Evolutionary conservation across 2,329 filamentous ascomycete species (phyloP), one percentile per base, ranked within the genome.

Genomic region (Fusarium lyarnte): DNA sequence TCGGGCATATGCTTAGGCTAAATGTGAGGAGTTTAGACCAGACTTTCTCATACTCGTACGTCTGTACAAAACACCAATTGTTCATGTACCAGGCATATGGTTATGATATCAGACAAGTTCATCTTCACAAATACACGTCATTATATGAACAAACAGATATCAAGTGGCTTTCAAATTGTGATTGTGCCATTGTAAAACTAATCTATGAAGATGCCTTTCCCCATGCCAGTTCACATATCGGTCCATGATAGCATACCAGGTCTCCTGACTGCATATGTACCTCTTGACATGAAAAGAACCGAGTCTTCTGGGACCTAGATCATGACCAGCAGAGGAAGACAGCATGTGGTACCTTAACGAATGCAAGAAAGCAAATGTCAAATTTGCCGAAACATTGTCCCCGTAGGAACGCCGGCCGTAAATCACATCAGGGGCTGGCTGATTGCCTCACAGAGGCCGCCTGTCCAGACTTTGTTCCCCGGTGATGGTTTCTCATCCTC

Each of bases 151-250:
- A 62, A 33, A 38, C 27, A 60, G 36, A 21, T 10, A 27, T 46
- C n/a, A 23, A 43, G 27, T 69, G 71, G 72, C 72, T 41, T 74
- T 65, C 71, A 74, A 74, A 74, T 74, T 74, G 64, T 72, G 59
- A 69, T 74, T 80, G 76, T 74, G 78, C 78, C 76, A 78, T 75
- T 74, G 75, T 69, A 75, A 76, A 78, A 75, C 78, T 80, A 79
- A 39, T 77, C 74, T 76, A 73, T 76, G 75, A 65, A 77, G 70
- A 46, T 63, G 58, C 47, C 55, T 61, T 60, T 55, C 63, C 33
- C 59, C 59, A 45, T 62, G 51, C 64, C 46, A 64, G 60, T 53
- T 46, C 47, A 47, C 58, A 55, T 57, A 49, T 54, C 46, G 65
- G 66, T 51, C 58, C 58, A 66, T 55, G 66, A 46, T 41, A 36